Evolutionary conservation across 257 asterid species (phyloP), one percentile per base, ranked within the genome.

Genomic region (Primulina tabacum): DNA sequence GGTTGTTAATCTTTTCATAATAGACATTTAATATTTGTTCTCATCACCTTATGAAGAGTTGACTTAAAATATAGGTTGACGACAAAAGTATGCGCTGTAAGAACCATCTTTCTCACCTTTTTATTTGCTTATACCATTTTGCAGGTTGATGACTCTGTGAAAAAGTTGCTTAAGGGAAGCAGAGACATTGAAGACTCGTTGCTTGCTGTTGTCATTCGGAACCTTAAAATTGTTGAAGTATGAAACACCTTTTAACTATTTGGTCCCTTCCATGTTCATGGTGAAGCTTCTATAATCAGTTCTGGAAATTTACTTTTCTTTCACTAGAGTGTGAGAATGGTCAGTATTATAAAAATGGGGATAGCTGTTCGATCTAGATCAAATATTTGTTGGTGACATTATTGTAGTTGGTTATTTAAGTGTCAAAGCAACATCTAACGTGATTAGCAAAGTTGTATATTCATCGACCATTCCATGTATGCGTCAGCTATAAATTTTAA

Each of bases 201-300:
- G 86, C 84, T 89, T 50, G 97, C 99, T 77, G 83, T 82, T 50
- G 85, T 93, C 69, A 90, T 93, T 76, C 90, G 90, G 30, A 85
- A 93, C 85, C 92, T 90, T 79, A 93, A 89, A 85, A 86, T 82
- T 74, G 92, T 90, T 71, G 79, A 82, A 75, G 99, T 93, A 90
- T 71, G 91, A 57, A 56, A 65, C 43, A 66, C 59, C 20, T 71
- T 26, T 30, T 17, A 30, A 52, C 37, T 14, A 10, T 64, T 71
- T 50, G 18, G n/a, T 34, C 55, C 60, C 50, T 61, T 47, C 37
- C 64, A 55, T 17, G 67, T 66, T 59, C 68, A 64, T 28, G 58
- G 17, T 57, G 60, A 56, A 59, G 62, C 62, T 28, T 34, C 10
- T 66, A 60, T 24, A n/a, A 9, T 29, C 11, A 11, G 20, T 68